phyloP scores from a whole-genome alignment of 495 filamentous ascomycete species.

The Thermochaetoides thermophila region DNA sequence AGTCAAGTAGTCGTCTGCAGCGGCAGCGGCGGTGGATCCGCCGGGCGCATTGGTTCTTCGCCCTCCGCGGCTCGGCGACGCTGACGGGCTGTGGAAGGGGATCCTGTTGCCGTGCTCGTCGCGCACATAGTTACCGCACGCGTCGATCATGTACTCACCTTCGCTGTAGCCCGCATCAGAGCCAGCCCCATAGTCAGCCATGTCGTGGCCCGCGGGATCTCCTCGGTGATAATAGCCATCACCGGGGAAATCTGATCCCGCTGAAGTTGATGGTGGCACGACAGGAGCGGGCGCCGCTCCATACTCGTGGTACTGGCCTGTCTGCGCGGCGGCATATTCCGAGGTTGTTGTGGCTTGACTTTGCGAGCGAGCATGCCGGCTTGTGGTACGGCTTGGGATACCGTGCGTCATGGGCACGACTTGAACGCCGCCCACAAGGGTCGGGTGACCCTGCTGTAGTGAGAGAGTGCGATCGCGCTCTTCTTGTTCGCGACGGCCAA shows the following conservation, averaged over 20 bases:
- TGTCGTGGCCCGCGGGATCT: conserved; percentile 8
- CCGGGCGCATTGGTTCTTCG: too few relatives aligned
- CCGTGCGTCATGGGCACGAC: conserved; percentile 90
- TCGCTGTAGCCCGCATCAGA: conserved; percentile 43
- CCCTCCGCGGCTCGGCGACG: conserved; percentile 10
- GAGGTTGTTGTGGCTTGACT: conserved; percentile 22
- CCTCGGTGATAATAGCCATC: conserved; percentile 17
- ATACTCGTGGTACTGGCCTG: conserved; percentile 20
- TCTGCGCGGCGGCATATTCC: conserved; percentile 24
- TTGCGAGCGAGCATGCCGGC: conserved; percentile 27
- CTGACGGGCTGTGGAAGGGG: conserved; percentile 22
- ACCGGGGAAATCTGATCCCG: background rate
- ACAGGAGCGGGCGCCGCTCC: conserved; percentile 13
- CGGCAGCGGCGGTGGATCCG: conserved; percentile 16
- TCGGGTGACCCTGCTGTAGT: conserved; percentile 75
- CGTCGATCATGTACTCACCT: conserved; percentile 41
- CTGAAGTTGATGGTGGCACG: conserved; percentile 21
- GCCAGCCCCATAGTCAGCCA: conserved; percentile 21
- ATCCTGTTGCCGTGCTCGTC: conserved; percentile 34
- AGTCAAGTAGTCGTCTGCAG: conserved; percentile 35
- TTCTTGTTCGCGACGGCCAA: conserved; percentile 85
- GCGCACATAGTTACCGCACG: conserved; percentile 30
- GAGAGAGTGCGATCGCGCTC: conserved; percentile 82
- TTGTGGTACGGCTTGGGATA: conserved; percentile 49
- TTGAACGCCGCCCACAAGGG: conserved; percentile 81